These are phyloP conservation scores for Solioccasus polychromus DNA, from an alignment of 768 basidiomycete genomes.

Conservation along the genomic window DNA sequence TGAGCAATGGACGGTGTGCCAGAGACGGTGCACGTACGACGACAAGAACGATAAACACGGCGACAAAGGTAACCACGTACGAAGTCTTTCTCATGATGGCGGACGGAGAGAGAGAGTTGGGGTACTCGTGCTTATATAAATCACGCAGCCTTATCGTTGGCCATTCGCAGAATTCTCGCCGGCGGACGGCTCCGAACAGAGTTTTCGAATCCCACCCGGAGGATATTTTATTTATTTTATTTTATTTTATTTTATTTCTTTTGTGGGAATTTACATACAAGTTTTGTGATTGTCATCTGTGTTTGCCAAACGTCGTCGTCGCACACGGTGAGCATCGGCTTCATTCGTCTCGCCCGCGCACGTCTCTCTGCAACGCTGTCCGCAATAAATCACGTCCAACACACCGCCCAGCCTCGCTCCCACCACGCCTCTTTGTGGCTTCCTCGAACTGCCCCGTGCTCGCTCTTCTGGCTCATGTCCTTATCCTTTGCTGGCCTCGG, in stretches of 20 bases:
- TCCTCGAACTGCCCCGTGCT: slow-evolving; percentile 40
- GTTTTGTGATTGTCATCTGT: slow-evolving; percentile 26
- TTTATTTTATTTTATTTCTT: too few relatives aligned
- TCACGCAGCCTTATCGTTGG: slow-evolving; percentile 16
- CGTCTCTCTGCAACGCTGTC: slow-evolving; percentile 42
- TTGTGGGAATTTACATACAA: slow-evolving; percentile 17
- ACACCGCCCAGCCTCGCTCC: slow-evolving; percentile 29
- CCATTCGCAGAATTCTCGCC: slow-evolving; percentile 29
- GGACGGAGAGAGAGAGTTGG: too few relatives aligned
- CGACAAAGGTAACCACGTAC: slow-evolving; percentile 61
- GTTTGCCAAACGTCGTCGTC: slow-evolving; percentile 19
- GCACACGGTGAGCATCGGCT: slow-evolving; percentile 12
- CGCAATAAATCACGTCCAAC: slow-evolving; percentile 28
- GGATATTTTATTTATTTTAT: too few relatives aligned
- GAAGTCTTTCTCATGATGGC: slow-evolving; percentile 62
- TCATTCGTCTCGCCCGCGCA: slow-evolving; percentile 7
- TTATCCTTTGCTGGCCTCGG: slow-evolving; percentile 62
- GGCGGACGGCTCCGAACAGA: too few relatives aligned
- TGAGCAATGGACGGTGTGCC: too few relatives aligned
- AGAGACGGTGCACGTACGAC: slow-evolving; percentile 42
- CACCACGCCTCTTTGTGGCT: slow-evolving; percentile 34
- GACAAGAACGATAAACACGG: slow-evolving; percentile 46
- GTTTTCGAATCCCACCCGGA: slow-evolving; percentile 39
- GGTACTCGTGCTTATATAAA: too few relatives aligned
- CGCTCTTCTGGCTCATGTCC: slow-evolving; percentile 58